Percentiles rank a stretch among this genome's conserved stretches.
These are phyloP conservation scores for Botrytis elliptica DNA, from an alignment of 2,329 filamentous ascomycete species.

Conservation along the genomic window DNA sequence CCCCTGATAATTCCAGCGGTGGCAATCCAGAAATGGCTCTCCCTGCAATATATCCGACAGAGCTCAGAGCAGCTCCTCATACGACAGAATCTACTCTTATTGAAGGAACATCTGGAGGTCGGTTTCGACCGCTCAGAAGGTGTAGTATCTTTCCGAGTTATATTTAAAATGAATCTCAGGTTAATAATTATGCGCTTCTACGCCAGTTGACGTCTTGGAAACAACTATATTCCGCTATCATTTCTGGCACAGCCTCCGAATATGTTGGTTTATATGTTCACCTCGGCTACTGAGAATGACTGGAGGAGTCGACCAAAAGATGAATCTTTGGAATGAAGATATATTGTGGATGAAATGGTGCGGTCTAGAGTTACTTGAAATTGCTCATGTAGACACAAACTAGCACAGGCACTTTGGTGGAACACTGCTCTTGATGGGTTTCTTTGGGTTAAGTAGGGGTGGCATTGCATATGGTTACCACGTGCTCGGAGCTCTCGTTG, in stretches of 20 bases:
- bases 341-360: not conserved
- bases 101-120: not conserved
- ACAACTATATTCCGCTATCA: not conserved
- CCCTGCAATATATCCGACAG: not conserved
- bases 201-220: slow-evolving; percentile 38
- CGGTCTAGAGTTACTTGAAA: slow-evolving; percentile 25
- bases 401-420: slow-evolving; percentile 1
- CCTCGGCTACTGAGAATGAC: slow-evolving; percentile 30
- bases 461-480: not conserved
- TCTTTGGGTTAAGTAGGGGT: not conserved
- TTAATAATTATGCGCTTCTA: slow-evolving; percentile 36
- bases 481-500: not conserved
- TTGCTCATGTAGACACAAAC: slow-evolving; percentile 21
- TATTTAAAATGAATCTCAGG: not conserved
- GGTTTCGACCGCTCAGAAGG: slow-evolving; percentile 25
- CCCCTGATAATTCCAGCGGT: not conserved
- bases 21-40: slow-evolving; percentile 2
- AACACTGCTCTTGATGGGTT: not conserved
- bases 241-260: slow-evolving; percentile 38
- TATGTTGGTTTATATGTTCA: slow-evolving; percentile 37
- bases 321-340: too few species aligned
- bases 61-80: slow-evolving; percentile 3
- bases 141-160: not conserved
- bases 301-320: slow-evolving; percentile 4
- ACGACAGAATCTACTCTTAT: not conserved